These are phyloP conservation scores for Blastobotrys arbuscula DNA, from an alignment of 1,139 yeast genomes.

Conservation along the genomic window DNA sequence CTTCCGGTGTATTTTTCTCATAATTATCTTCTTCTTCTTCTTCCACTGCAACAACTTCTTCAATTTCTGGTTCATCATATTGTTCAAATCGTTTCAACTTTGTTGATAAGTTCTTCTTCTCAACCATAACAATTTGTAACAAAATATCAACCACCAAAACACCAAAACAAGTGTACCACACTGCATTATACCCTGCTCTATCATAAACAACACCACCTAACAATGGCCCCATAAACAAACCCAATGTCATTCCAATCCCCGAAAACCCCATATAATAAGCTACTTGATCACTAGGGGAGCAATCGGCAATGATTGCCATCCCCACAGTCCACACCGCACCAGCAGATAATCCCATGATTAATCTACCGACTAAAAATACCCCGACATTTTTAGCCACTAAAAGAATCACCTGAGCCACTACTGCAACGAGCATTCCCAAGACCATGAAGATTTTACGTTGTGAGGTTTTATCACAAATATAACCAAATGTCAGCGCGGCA, in stretches of 20 bases:
- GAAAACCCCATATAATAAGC: constrained; percentile 32
- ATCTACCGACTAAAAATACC: constrained; percentile 32
- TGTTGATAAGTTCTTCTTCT: constrained; percentile 15
- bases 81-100: constrained; percentile 11
- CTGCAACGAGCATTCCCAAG: constrained; percentile 28
- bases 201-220: constrained; percentile 36
- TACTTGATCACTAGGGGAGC: constrained; percentile 28
- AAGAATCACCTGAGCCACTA: constrained; percentile 32
- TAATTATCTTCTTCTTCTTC: background rate
- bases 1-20: background rate
- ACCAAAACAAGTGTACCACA: constrained; percentile 33
- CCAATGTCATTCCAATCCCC: constrained; percentile 31
- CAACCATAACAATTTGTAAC: constrained; percentile 34
- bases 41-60: background rate
- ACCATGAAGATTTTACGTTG: constrained; percentile 30
- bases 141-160: constrained; percentile 30
- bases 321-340: constrained; percentile 38
- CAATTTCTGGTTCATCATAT: constrained; percentile 3
- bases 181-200: constrained; percentile 34
- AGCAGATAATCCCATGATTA: constrained; percentile 34
- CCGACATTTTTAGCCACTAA: constrained; percentile 27
- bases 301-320: constrained; percentile 34
- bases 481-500: constrained; percentile 30
- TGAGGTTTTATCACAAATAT: constrained; percentile 7
- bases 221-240: constrained; percentile 34